Conservation (phyloP, 2,329 filamentous ascomycete genomes). For the Furcasterigmium furcatum region DNA sequence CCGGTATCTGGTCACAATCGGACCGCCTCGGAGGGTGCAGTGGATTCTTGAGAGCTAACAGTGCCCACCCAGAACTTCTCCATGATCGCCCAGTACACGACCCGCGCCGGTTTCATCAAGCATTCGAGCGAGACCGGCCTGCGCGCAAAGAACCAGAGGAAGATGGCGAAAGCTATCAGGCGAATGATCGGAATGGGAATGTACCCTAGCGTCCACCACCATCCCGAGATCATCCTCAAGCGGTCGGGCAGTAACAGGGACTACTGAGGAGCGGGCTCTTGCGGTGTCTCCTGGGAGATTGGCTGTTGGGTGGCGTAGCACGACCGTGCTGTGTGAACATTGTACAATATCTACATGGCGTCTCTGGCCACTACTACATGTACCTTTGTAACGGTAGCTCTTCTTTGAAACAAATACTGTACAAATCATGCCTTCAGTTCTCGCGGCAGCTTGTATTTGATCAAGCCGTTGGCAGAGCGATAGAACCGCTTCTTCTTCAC, state of each 20-base stretch:
- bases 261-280: background rate
- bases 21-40: too few species aligned
- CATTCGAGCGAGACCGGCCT: slow-evolving; percentile 74
- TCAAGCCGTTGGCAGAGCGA: slow-evolving; percentile 38
- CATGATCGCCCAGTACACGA: slow-evolving; percentile 86
- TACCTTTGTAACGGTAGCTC: slow-evolving; percentile 8
- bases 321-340: slow-evolving; percentile 12
- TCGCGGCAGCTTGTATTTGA: slow-evolving; percentile 46
- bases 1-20: too few species aligned
- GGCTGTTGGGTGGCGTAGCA: too few species aligned
- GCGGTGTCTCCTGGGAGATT: too few species aligned
- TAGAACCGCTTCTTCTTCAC: slow-evolving; percentile 53
- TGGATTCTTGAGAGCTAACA: too few species aligned
- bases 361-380: slow-evolving; percentile 7
- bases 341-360: slow-evolving; percentile 10
- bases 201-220: slow-evolving; percentile 85
- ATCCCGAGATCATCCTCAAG: slow-evolving; percentile 72
- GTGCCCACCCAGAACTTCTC: slow-evolving; percentile 77
- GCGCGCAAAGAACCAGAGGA: slow-evolving; percentile 85
- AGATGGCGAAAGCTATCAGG: slow-evolving; percentile 88
- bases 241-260: slow-evolving; percentile 8
- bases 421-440: slow-evolving; percentile 43
- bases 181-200: slow-evolving; percentile 85
- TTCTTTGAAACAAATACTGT: slow-evolving; percentile 18
- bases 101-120: slow-evolving; percentile 80